Evolutionary conservation across 208 protist species (phyloP).

Genomic region (Leishmania guyanensis): DNA sequence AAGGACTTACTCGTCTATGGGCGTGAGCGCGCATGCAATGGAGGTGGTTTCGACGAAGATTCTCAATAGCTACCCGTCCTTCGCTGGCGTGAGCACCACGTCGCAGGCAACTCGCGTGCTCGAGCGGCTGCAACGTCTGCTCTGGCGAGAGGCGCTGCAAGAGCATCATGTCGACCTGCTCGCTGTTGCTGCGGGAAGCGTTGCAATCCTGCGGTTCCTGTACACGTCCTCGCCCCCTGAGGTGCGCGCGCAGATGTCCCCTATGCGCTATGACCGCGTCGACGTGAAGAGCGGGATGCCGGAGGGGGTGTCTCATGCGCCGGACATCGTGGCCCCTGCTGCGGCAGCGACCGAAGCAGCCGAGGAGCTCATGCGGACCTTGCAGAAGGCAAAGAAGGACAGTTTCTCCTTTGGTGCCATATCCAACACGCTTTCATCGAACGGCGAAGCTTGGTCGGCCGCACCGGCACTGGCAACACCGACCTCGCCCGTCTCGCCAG

Average conservation of each 20-base stretch:
- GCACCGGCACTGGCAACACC: background rate
- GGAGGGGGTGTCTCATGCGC: slow-evolving; percentile 37
- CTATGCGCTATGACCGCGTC: slow-evolving; percentile 77
- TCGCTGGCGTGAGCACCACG: slow-evolving; percentile 25
- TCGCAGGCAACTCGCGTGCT: slow-evolving; percentile 34
- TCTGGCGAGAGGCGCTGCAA: slow-evolving; percentile 61
- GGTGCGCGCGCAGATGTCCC: slow-evolving; percentile 35
- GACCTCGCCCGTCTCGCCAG: background rate
- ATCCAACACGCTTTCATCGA: background rate
- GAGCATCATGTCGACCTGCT: slow-evolving; percentile 60
- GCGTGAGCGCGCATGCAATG: slow-evolving; percentile 19
- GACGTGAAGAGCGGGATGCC: slow-evolving; percentile 65
- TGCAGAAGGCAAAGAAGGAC: background rate
- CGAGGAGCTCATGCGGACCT: background rate
- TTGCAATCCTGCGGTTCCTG: slow-evolving; percentile 41
- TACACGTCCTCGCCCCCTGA: slow-evolving; percentile 16
- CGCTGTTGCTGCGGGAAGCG: slow-evolving; percentile 70
- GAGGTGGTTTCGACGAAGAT: slow-evolving; percentile 12
- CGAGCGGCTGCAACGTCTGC: slow-evolving; percentile 38
- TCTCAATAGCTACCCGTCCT: slow-evolving; percentile 42
- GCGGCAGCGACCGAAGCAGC: background rate
- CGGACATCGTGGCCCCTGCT: background rate
- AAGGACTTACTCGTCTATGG: background rate
- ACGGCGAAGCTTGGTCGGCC: background rate
- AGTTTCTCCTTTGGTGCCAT: background rate